Evolutionary conservation across 768 basidiomycete genomes (phyloP).

Genomic region (Chlorophyllum brunneum): DNA sequence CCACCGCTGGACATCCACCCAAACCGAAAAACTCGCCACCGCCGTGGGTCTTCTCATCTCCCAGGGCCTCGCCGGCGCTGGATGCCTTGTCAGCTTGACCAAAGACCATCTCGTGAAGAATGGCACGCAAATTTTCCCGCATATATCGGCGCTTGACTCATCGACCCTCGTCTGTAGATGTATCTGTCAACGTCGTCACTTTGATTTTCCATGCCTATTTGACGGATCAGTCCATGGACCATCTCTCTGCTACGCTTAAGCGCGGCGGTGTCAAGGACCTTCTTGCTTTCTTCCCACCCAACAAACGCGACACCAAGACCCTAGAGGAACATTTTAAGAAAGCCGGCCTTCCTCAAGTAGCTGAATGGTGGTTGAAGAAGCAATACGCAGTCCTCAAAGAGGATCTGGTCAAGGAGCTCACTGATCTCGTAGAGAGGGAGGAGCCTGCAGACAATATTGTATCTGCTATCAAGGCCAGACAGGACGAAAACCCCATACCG

Average conservation of each 20-base stretch:
- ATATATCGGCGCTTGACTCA: slow-evolving; percentile 1
- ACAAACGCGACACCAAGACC: slow-evolving; percentile 67
- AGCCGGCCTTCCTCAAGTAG: slow-evolving; percentile 70
- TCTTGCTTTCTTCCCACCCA: slow-evolving; percentile 80
- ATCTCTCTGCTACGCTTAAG: slow-evolving; percentile 78
- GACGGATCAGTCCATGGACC: slow-evolving; percentile 82
- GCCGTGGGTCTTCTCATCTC: slow-evolving; percentile 81
- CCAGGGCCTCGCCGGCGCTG: slow-evolving; percentile 75
- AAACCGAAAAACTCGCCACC: slow-evolving; percentile 80
- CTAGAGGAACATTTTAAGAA: slow-evolving; percentile 88
- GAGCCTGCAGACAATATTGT: slow-evolving; percentile 72
- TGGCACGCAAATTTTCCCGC: slow-evolving; percentile 38
- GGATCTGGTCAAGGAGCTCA: slow-evolving; percentile 62
- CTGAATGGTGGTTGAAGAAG: slow-evolving; percentile 94
- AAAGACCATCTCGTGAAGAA: slow-evolving; percentile 98
- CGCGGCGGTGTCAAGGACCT: slow-evolving; percentile 85
- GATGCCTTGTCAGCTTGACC: slow-evolving; percentile 76
- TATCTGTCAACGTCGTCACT: slow-evolving; percentile 73
- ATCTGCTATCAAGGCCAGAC: slow-evolving; percentile 61
- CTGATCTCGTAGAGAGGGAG: slow-evolving; percentile 64
- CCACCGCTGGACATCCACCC: slow-evolving; percentile 73
- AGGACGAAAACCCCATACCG: slow-evolving; percentile 79
- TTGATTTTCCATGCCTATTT: slow-evolving; percentile 81
- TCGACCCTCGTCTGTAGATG: slow-evolving; percentile 42
- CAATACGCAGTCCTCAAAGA: slow-evolving; percentile 83